phyloP scores from a whole-genome alignment of 2,329 filamentous ascomycete genomes.

The Nemania bipapillata region DNA sequence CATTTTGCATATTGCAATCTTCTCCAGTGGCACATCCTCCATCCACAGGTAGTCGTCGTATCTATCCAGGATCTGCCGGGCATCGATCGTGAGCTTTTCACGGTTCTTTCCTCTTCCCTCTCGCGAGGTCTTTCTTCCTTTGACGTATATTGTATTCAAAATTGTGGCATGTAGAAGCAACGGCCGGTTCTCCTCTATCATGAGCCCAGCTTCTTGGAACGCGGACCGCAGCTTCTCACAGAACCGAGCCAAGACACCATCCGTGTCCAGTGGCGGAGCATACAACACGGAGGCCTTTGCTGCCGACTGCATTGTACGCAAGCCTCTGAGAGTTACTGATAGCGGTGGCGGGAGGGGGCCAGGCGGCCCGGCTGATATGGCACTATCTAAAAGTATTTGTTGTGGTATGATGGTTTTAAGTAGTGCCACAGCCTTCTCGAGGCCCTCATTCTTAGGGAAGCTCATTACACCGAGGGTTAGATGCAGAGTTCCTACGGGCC shows the following conservation, averaged over 20 bases:
- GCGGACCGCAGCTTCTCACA: constrained; percentile 63
- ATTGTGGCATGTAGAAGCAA: constrained; percentile 86
- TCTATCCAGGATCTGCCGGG: constrained; percentile 63
- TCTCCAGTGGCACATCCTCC: constrained; percentile 72
- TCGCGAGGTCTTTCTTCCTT: constrained; percentile 49
- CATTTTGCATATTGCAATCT: constrained; percentile 85
- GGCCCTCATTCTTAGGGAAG: constrained; percentile 63
- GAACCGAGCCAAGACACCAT: constrained; percentile 65
- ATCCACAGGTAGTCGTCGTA: constrained; percentile 78
- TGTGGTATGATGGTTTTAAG: constrained; percentile 54
- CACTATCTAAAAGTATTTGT: constrained; percentile 54
- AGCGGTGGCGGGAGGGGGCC: constrained; percentile 45
- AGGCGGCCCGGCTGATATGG: neutral
- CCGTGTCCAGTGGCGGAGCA: constrained; percentile 66
- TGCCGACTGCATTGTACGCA: constrained; percentile 70
- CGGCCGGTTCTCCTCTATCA: constrained; percentile 68
- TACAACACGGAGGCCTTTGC: constrained; percentile 72
- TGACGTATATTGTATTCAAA: constrained; percentile 84
- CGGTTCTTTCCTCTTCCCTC: constrained; percentile 46
- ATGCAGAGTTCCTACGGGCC: constrained; percentile 83
- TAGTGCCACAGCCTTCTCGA: constrained; percentile 57
- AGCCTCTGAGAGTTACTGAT: constrained; percentile 62
- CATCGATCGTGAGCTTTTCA: constrained; percentile 64
- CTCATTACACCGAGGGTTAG: constrained; percentile 89
- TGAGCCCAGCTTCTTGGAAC: constrained; percentile 67